phyloP scores from a whole-genome alignment of 2,329 filamentous ascomycete species.

The Fusarium oligoseptatum region DNA sequence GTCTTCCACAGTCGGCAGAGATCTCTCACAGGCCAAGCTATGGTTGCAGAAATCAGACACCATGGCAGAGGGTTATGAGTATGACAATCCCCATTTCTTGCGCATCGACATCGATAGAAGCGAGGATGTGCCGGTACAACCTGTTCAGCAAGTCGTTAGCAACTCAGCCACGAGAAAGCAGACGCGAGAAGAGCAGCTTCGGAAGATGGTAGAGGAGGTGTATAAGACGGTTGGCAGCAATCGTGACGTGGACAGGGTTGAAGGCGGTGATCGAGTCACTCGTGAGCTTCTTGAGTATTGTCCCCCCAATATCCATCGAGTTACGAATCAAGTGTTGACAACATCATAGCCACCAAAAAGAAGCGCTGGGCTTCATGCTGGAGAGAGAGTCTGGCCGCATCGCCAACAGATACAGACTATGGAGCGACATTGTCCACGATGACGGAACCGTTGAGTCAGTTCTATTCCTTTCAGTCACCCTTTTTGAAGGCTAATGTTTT shows the following conservation, averaged over 20 bases:
- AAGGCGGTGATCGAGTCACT: not conserved
- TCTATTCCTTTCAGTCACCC: accelerated
- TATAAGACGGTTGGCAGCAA: not conserved
- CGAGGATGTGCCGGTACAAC: not conserved
- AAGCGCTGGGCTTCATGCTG: slow-evolving; percentile 55
- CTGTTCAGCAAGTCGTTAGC: not conserved
- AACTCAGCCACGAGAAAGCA: not conserved
- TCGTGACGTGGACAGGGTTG: not conserved
- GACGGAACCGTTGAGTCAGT: slow-evolving; percentile 45
- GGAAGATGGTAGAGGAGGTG: slow-evolving; percentile 2
- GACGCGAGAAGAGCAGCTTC: not conserved
- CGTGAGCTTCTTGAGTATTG: slow-evolving; percentile 43
- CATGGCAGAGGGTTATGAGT: too few species aligned
- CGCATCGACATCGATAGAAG: slow-evolving; percentile 1
- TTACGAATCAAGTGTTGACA: not conserved
- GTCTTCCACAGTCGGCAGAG: slow-evolving; percentile 42
- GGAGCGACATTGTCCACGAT: slow-evolving; percentile 46
- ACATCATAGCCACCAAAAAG: slow-evolving; percentile 52
- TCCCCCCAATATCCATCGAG: accelerated
- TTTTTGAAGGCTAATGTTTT: not conserved
- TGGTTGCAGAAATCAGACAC: slow-evolving; percentile 53
- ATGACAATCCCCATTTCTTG: slow-evolving; percentile 27
- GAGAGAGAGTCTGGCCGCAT: slow-evolving; percentile 55
- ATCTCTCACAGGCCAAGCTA: slow-evolving; percentile 47
- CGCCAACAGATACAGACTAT: slow-evolving; percentile 48